Base-by-base conservation (phyloP, 768 basidiomycete genomes). In the Punctularia strigosozonata region DNA sequence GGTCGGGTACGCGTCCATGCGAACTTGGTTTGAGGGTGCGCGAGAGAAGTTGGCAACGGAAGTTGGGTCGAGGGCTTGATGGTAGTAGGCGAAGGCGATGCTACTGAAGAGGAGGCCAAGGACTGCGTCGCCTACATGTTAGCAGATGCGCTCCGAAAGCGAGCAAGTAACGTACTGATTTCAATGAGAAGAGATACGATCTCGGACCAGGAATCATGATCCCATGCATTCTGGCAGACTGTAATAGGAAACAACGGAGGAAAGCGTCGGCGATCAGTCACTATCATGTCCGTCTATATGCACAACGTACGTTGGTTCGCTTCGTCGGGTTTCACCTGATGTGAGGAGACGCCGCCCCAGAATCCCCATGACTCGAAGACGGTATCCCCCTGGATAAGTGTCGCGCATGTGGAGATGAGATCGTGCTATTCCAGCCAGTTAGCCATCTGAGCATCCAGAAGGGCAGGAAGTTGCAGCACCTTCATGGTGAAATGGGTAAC, bases 1-100 rank as follows among this genome's bases (percentile, higher is more conserved):
- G 2, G 64, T 48, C 1, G 76, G 70, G 48, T 62, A 58, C 23
- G 50, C 56, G 32, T 54, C 60, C 33, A 51, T 53, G 23, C 64
- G 64, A 25, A 47, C 46, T 48, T 58, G 64, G 41, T 55, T 54
- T 15, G 41, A 61, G 43, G 45, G 76, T n/a, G 53, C 36, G 30
- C 75, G 74, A 10, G 58, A 50, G 30, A 65, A 47, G 52, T 80
- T 78, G 38, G 59, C 68, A 26, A 65, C 56, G 45, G 72, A 73
- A 3, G 69, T 55, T 1, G 87, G 86, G 54, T 87, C 80, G 24
- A 77, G 68, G 2, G 76, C 51, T 58, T 91, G 87, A 18, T 79
- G 77, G 51, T 81, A 77, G 63, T 78, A 91, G 12, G 69, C 65
- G 53, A 80, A 81, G 2, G 77, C 72, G 47, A 84, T 49, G 35